Evolutionary conservation across 2,329 filamentous ascomycete species (phyloP), one percentile per base, ranked within the genome.

Genomic region (Arachnomyces sp.): DNA sequence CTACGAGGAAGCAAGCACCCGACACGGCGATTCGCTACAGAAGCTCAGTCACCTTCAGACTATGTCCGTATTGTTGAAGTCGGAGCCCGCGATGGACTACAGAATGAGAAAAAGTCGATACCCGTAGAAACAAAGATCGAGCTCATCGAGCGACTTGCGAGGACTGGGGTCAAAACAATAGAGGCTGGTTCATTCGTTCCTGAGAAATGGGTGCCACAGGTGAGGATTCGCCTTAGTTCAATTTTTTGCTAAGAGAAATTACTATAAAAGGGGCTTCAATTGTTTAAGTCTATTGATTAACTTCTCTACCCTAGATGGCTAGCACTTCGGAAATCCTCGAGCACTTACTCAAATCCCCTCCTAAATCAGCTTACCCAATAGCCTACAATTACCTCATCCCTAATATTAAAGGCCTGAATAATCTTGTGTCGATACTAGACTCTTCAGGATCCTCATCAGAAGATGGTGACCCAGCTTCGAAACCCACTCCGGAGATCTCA

Each of bases 371-470:
- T 11, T 56, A 67, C 37, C 65, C 71, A 3, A 73, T 82, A 38
- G 75, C 74, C 36, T 82, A 81, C 58, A 80, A 82, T 60, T 82
- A 77, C 64, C 74, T 82, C 4, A 71, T 81, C 1, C 78, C 78
- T 1, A 82, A 82, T 46, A 68, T 72, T 50, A 75, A 72, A 59
- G 78, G 78, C 11, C 60, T 82, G 2, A 74, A 81, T 46, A 75
- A 71, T 51, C 72, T 79, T 40, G 65, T 80, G 48, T 71, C 72
- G 41, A 60, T 71, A 30, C 72, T 75, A 63, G 62, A 73, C 30
- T 52, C 62, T 3, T 58, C 61, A 34, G 58, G 56, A 4, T 51
- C 55, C n/a, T 52, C 61, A 4, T 39, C 46, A 5, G 18, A 42
- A 2, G 52, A 55, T 11, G 44, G 53, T 6, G 52, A 46, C 12